Base-by-base conservation (phyloP, 1,139 yeast genomes). In the Candida sojae region DNA sequence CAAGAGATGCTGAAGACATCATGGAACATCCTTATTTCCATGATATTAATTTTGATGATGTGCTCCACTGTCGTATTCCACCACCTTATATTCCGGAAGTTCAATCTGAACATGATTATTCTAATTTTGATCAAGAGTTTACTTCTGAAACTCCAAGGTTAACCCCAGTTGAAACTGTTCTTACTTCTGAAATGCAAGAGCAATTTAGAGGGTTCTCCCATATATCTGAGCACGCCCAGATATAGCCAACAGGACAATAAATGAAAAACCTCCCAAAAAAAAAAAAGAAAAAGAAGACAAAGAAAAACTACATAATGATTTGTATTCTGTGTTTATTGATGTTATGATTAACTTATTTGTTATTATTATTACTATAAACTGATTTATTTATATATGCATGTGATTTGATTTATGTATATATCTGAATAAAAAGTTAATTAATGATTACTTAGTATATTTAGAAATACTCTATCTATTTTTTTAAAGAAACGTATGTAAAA, bases 151-250 rank as follows among this genome's bases (percentile, higher is more conserved):
- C 96, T 31, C 98, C 99, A 36, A 86, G 96, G 46, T 77, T 93
- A 67, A 93, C 99, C 0, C 99, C 99, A 1, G 93, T 93, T 44
- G 93, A 89, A 52, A 86, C 96, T 13, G 85, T 88, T 4, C 77
- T 93, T 63, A 87, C 96, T 12, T 83, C 95, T 0, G 84, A 85
- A 39, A 87, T 88, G 84, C 99, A 93, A 75, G 97, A 93, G 61
- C 96, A 90, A 71, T 93, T 93, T 79, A 83, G 98, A 61, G 99
- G 99, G 4, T 93, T 93, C 69, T 89, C 97, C 1, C 93, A 90
- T 65, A 83, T 90, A 61, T 83, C 89, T 39, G 96, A 87, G 39
- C 88, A 83, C 46, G 77, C 77, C 6, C 64, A 73, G n/a, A 70
- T 75, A 29, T 75, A 61, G 53, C 8, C 12, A 9, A 17, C 13